These are phyloP conservation scores for Biancaea sappan DNA, from an alignment of 306 rosid species.

Conservation along the genomic window DNA sequence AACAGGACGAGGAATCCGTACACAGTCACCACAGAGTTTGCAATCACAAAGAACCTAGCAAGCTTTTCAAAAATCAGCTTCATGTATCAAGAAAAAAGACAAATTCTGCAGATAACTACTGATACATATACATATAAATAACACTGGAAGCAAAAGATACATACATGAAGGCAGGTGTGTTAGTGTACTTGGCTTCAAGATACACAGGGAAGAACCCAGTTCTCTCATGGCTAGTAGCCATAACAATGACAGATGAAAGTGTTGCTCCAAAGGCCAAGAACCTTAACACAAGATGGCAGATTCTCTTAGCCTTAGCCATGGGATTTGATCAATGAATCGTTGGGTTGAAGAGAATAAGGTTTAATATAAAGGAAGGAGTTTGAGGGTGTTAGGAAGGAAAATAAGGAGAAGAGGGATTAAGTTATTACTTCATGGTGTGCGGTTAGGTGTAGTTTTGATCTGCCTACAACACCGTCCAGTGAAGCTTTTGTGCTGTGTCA, in stretches of 20 bases:
- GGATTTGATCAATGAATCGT: slow-evolving; percentile 22
- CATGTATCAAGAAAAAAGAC: neutral
- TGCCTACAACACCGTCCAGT: slow-evolving; percentile 29
- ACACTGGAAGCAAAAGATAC: slow-evolving; percentile 19
- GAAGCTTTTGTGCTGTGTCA: slow-evolving; percentile 32
- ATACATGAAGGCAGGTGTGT: slow-evolving; percentile 72
- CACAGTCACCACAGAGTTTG: slow-evolving; percentile 59
- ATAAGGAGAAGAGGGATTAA: slow-evolving; percentile 19
- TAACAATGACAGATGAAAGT: slow-evolving; percentile 64
- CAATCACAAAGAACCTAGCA: slow-evolving; percentile 73
- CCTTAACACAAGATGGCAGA: slow-evolving; percentile 57
- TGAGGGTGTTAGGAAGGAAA: slow-evolving; percentile 47
- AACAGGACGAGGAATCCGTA: slow-evolving; percentile 76
- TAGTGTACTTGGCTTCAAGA: slow-evolving; percentile 67
- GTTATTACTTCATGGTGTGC: neutral
- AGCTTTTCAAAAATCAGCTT: slow-evolving; percentile 10
- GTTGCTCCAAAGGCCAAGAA: slow-evolving; percentile 71
- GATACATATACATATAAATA: neutral
- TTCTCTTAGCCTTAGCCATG: slow-evolving; percentile 50
- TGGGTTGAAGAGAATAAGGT: slow-evolving; percentile 12
- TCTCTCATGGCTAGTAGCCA: slow-evolving; percentile 76
- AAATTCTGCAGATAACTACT: neutral
- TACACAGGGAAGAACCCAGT: slow-evolving; percentile 42
- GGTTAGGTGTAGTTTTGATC: slow-evolving; percentile 55
- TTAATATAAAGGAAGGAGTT: slow-evolving; percentile 29